Conservation (phyloP, 1,284 basidiomycete genomes). For the Boletellus deceptivus region DNA sequence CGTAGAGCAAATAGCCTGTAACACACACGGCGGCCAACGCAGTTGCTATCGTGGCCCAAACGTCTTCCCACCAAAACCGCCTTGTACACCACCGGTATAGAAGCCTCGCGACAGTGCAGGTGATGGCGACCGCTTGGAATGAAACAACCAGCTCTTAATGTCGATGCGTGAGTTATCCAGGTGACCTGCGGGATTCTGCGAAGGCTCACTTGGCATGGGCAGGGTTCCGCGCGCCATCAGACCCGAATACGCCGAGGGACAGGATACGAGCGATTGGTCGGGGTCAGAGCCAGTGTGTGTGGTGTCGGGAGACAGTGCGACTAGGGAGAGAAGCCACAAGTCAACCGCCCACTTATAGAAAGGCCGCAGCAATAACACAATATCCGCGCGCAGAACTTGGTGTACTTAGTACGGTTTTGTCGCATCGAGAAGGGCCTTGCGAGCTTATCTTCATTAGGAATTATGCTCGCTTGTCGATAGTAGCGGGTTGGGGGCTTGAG, state of each 20-base stretch:
- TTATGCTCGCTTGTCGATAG: not conserved
- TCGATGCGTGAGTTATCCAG: not conserved
- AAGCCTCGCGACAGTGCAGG: slow-evolving; percentile 6
- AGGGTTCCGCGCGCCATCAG: not conserved
- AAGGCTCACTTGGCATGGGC: not conserved
- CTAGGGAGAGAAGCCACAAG: not conserved
- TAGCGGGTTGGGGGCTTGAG: not conserved
- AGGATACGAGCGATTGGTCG: not conserved
- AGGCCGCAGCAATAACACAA: not conserved
- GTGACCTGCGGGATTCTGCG: not conserved
- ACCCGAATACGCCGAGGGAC: not conserved
- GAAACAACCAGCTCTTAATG: not conserved
- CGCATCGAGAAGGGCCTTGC: not conserved
- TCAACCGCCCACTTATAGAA: not conserved
- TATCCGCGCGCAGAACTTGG: too few relatives aligned
- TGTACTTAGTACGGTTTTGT: too few relatives aligned
- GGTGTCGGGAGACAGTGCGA: not conserved
- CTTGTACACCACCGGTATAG: slow-evolving; percentile 8
- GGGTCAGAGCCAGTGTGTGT: not conserved
- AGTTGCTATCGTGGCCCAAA: slow-evolving; percentile 10
- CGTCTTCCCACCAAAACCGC: slow-evolving; percentile 17
- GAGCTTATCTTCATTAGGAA: not conserved
- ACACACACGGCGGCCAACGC: slow-evolving; percentile 1
- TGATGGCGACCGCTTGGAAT: not conserved
- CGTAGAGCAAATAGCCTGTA: not conserved